Evolutionary conservation across 257 asterid genomes (phyloP), one percentile per base, ranked within the genome.

Genomic region (Solanum dulcamara): DNA sequence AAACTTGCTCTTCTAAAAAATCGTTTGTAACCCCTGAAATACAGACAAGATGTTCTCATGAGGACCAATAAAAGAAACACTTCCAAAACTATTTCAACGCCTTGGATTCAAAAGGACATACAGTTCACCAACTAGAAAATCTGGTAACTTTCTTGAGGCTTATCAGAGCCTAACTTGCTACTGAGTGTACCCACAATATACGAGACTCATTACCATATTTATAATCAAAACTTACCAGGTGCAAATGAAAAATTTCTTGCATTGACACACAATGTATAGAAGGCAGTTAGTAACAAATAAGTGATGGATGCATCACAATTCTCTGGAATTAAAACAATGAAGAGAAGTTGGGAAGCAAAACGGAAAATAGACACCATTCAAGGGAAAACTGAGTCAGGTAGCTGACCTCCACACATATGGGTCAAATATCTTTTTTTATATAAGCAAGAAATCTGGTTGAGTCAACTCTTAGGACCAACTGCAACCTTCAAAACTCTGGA

Each of bases 11-110:
- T 92, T 82, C 93, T 91, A 86, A 91, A 96, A 91, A 96, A 96
- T 18, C 98, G 94, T 84, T 96, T 96, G 85, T 96, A 96, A 79
- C 99, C 99, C 99, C 99, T 96, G 92, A 87, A 85, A 81, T 79
- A 46, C 88, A 92, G 83, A 90, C 53, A 85, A 84, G 12, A 60
- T 48, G 80, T 33, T 55, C 57, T 80, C 46, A 81, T 74, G 42
- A 85, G 66, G 24, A 40, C 38, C 53, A 84, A 33, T 32, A n/a
- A 28, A 48, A 42, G 59, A 77, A 28, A 28, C 15, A 28, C 28
- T 46, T 77, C 26, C 33, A 46, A 15, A 77, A 44, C 64, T 48
- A 77, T 28, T 75, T 77, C 57, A 77, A 28, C 42, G 48, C 42
- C 42, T 48, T 17, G 38, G 62, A 77, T 77, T 77, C 62, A 48